phyloP scores from a whole-genome alignment of 176 grass and related monocot genomes.

The Aegilops speltoides region DNA sequence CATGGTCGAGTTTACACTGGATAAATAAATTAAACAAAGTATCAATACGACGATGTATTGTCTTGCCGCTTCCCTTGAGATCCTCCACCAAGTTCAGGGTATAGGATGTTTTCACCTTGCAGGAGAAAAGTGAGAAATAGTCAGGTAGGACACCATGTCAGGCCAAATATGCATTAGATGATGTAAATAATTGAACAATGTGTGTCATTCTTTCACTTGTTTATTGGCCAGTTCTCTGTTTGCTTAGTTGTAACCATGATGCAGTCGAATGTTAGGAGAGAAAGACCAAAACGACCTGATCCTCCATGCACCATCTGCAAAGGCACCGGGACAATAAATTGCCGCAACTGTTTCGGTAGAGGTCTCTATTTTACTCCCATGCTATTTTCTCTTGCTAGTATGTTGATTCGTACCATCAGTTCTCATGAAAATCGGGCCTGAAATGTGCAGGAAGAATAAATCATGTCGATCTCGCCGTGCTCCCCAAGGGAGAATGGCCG shows the following conservation, averaged over 20 bases:
- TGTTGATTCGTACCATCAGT: neutral
- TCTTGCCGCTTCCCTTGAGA: neutral
- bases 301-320: conserved; percentile 60
- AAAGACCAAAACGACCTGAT: conserved; percentile 51
- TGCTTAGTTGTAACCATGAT: conserved; percentile 18
- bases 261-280: conserved; percentile 72
- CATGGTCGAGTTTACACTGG: neutral
- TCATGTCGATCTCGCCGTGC: conserved; percentile 44
- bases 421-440: neutral
- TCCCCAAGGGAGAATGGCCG: conserved; percentile 76
- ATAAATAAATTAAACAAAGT: neutral
- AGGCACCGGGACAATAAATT: conserved; percentile 58
- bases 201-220: neutral
- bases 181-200: neutral
- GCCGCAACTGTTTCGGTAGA: conserved; percentile 59
- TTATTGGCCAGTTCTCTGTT: neutral
- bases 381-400: neutral
- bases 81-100: neutral
- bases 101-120: neutral
- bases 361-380: conserved; percentile 31
- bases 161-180: neutral
- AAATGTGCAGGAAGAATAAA: conserved; percentile 60
- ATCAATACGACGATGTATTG: neutral
- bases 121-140: neutral
- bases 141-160: neutral